These are phyloP conservation scores for Anisodus acutangulus DNA, from an alignment of 257 asterid genomes.

Conservation along the genomic window DNA sequence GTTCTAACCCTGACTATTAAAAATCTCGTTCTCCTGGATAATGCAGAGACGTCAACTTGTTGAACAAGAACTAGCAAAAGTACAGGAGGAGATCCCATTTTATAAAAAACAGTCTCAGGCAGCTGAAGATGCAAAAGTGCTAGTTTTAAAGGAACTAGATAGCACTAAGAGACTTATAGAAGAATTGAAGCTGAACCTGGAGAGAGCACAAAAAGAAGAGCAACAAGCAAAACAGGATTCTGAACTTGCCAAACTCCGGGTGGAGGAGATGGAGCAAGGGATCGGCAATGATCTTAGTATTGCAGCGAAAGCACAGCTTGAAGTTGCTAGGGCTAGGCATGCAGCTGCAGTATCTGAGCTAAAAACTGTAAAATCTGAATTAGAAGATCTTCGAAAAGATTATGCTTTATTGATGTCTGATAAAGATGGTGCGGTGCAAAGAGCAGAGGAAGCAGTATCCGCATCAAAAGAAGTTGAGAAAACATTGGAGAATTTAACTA, in stretches of 20 bases:
- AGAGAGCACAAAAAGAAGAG: constrained; percentile 87
- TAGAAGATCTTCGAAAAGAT: constrained; percentile 67
- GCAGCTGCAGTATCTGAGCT: constrained; percentile 77
- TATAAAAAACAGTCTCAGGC: constrained; percentile 65
- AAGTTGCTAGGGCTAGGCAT: constrained; percentile 87
- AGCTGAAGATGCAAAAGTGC: constrained; percentile 78
- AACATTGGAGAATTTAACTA: constrained; percentile 80
- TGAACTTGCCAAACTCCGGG: constrained; percentile 84
- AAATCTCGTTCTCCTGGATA: constrained; percentile 19
- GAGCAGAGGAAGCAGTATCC: constrained; percentile 69
- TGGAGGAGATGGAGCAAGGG: constrained; percentile 92
- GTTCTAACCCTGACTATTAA: not conserved
- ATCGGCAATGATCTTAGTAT: constrained; percentile 79
- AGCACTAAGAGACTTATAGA: constrained; percentile 79
- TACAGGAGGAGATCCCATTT: constrained; percentile 75
- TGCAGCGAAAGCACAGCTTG: constrained; percentile 96
- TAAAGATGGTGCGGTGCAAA: constrained; percentile 61
- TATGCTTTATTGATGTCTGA: constrained; percentile 57
- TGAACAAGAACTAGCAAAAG: constrained; percentile 82
- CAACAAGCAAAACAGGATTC: constrained; percentile 94
- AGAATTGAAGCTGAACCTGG: constrained; percentile 89
- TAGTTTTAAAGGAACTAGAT: constrained; percentile 74
- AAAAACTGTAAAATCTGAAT: constrained; percentile 55
- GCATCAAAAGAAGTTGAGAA: constrained; percentile 75
- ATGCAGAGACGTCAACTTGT: constrained; percentile 82